phyloP scores from a whole-genome alignment of 2,329 filamentous ascomycete species.

The Pyricularia sp. region DNA sequence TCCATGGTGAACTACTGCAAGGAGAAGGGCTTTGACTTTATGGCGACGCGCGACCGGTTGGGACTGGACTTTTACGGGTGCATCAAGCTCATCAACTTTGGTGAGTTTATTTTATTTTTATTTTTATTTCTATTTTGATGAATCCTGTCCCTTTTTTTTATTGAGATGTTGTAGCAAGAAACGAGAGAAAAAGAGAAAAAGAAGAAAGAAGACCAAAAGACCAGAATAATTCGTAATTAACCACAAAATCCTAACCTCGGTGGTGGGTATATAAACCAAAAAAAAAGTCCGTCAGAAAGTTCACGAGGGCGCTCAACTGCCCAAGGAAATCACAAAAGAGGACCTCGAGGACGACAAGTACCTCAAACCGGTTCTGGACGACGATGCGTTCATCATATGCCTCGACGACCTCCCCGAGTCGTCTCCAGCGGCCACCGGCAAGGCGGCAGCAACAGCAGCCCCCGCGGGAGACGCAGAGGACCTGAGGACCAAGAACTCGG shows the following conservation, averaged over 20 bases:
- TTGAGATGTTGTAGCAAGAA: too few species aligned
- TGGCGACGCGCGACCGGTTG: slow-evolving; percentile 45
- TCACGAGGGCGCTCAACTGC: slow-evolving; percentile 33
- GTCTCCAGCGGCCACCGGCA: slow-evolving; percentile 14
- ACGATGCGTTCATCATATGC: slow-evolving; percentile 81
- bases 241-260: neutral
- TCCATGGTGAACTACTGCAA: slow-evolving; percentile 63
- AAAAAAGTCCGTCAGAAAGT: slow-evolving; percentile 35
- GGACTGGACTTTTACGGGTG: slow-evolving; percentile 63
- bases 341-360: slow-evolving; percentile 71
- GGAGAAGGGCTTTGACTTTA: slow-evolving; percentile 57
- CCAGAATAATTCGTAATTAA: neutral
- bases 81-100: slow-evolving; percentile 67
- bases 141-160: neutral
- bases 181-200: neutral
- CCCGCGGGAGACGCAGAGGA: slow-evolving; percentile 20
- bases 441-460: slow-evolving; percentile 13
- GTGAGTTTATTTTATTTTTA: slow-evolving; percentile 19
- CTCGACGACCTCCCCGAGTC: slow-evolving; percentile 66
- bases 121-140: neutral
- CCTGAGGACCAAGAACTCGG: slow-evolving; percentile 37
- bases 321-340: slow-evolving; percentile 47
- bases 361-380: slow-evolving; percentile 75
- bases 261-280: slow-evolving; percentile 1
- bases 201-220: too few species aligned